Conservation (phyloP, 2,329 filamentous ascomycete genomes). For the Talaromyces sp. region DNA sequence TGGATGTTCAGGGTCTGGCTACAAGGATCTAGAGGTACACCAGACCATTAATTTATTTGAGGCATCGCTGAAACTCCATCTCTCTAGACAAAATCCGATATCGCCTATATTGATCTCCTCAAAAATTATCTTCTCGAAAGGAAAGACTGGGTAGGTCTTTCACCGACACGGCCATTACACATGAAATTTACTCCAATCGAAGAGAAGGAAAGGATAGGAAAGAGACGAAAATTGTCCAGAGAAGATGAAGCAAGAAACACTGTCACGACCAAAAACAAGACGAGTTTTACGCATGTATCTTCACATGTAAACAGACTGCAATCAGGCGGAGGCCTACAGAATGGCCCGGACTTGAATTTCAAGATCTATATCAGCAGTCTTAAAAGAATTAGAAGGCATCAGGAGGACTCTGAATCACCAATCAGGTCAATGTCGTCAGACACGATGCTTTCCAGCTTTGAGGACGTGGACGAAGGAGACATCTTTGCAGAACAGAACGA, state of each 20-base stretch:
- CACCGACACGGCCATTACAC: conserved; percentile 33
- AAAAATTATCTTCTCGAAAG: conserved; percentile 34
- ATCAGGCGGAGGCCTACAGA: neutral
- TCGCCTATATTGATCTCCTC: conserved; percentile 25
- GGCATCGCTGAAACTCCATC: neutral
- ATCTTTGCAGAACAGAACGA: neutral
- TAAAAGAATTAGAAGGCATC: neutral
- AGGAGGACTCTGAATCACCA: conserved; percentile 2
- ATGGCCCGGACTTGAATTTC: neutral
- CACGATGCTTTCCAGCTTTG: conserved; percentile 7
- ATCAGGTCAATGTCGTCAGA: conserved; percentile 17
- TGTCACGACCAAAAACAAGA: conserved; percentile 8
- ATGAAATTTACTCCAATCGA: conserved; percentile 29
- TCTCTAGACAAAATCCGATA: neutral
- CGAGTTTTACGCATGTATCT: conserved; percentile 11
- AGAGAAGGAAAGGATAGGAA: conserved; percentile 34
- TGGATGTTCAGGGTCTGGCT: neutral
- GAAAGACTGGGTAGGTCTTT: conserved; percentile 39
- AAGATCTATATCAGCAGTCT: conserved; percentile 6
- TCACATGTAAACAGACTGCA: neutral
- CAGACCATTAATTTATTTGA: no score
- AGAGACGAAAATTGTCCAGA: conserved; percentile 33
- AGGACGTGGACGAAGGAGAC: neutral
- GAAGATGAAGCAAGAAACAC: conserved; percentile 28
- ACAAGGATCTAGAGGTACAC: neutral